These are phyloP conservation scores for Trichophyton simii DNA, from an alignment of 2,329 filamentous ascomycete species.

Conservation along the genomic window DNA sequence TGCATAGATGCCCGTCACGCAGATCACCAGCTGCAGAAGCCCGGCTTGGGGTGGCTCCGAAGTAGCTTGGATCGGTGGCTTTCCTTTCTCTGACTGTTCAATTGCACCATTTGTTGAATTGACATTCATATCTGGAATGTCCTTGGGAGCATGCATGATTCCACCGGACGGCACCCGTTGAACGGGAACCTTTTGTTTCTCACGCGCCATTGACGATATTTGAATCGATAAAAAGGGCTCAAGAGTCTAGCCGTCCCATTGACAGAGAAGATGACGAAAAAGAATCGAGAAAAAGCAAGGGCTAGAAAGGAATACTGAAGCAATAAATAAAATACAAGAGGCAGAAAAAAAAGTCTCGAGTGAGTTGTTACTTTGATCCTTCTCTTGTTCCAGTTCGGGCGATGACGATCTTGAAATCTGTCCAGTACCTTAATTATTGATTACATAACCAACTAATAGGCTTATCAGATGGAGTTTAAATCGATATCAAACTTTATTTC, in stretches of 20 bases:
- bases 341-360: not conserved
- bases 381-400: not conserved
- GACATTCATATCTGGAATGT: constrained; percentile 20
- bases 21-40: constrained; percentile 63
- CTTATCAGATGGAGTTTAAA: not conserved
- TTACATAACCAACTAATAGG: not conserved
- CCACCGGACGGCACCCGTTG: constrained; percentile 56
- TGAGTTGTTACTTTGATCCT: not conserved
- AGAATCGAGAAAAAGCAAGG: not conserved
- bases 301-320: not conserved
- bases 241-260: not conserved
- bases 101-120: constrained; percentile 22
- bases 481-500: not conserved
- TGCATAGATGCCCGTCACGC: constrained; percentile 89
- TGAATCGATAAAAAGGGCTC: not conserved
- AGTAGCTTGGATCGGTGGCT: constrained; percentile 17
- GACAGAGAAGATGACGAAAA: not conserved
- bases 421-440: not conserved
- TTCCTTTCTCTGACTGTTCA: constrained; percentile 12
- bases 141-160: constrained; percentile 37
- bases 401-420: constrained; percentile 6
- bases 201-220: constrained; percentile 48
- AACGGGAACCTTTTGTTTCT: constrained; percentile 54
- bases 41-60: constrained; percentile 39
- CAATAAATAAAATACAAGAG: not conserved